phyloP scores from a whole-genome alignment of 305 asterid species.

The Fraxinus greggii region DNA sequence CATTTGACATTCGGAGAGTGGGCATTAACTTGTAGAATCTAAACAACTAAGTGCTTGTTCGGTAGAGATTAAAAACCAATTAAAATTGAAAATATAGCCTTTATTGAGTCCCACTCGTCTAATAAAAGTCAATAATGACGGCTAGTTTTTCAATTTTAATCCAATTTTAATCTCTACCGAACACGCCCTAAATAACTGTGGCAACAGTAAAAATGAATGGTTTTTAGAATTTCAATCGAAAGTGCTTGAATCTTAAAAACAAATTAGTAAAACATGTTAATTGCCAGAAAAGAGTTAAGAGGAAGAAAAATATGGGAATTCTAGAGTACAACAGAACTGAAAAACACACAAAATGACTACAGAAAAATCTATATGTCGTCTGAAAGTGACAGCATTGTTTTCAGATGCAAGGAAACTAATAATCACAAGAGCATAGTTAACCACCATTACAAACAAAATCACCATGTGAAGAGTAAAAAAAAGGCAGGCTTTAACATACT shows the following conservation, averaged over 20 bases:
- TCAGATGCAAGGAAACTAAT: neutral
- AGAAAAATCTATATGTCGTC: neutral
- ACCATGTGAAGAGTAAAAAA: neutral
- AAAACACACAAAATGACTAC: neutral
- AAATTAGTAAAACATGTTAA: neutral
- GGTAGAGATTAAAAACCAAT: no score
- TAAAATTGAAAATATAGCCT: no score
- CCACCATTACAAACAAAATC: neutral
- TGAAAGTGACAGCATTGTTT: neutral
- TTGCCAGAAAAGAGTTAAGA: neutral
- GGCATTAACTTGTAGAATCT: neutral
- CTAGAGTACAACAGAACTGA: neutral
- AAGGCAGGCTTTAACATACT: neutral
- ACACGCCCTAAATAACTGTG: neutral
- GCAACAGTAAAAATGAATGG: neutral
- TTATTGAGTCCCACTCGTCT: no score
- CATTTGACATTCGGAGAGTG: neutral
- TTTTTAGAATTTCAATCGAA: neutral
- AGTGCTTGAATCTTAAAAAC: neutral
- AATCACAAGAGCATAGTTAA: neutral
- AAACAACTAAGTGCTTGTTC: no score
- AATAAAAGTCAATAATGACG: no score
- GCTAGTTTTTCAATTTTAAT: no score
- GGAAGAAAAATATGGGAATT: neutral
- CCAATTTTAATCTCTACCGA: no score